A percentile compares a stretch with the other conserved stretches of the same genome.
phyloP scores from a whole-genome alignment of 805 yeast genomes.

The Metschnikowia koreensis region DNA sequence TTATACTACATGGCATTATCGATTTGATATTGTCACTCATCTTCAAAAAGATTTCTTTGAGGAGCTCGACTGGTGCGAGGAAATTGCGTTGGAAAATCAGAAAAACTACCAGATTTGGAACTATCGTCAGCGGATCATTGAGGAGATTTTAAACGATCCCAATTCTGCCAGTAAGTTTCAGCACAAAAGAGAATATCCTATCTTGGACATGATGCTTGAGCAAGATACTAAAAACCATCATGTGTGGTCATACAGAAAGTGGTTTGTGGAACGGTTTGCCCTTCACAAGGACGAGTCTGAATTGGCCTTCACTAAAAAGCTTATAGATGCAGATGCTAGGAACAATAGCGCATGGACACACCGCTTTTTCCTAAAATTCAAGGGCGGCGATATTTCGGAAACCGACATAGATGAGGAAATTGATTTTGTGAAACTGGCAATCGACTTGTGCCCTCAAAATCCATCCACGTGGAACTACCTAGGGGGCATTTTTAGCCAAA shows the following conservation, averaged over 20 bases:
- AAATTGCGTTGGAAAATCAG: constrained; percentile 68
- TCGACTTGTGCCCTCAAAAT: constrained; percentile 71
- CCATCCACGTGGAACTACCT: constrained; percentile 86
- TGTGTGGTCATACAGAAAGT: constrained; percentile 90
- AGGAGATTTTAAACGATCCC: constrained; percentile 23
- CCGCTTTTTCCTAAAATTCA: constrained; percentile 57
- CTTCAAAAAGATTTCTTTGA: constrained; percentile 39
- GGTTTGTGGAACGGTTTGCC: constrained; percentile 65
- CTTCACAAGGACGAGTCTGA: constrained; percentile 49
- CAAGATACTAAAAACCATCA: constrained; percentile 91
- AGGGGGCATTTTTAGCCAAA: constrained; percentile 48
- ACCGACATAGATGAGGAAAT: constrained; percentile 46
- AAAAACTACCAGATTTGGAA: constrained; percentile 99
- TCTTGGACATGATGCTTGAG: constrained; percentile 64
- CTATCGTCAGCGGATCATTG: constrained; percentile 69
- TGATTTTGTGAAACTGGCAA: constrained; percentile 47
- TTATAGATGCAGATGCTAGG: constrained; percentile 62
- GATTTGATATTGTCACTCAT: constrained; percentile 50
- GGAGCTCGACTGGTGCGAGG: constrained; percentile 80
- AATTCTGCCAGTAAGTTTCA: constrained; percentile 25
- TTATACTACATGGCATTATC: constrained; percentile 83
- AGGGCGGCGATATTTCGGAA: constrained; percentile 18
- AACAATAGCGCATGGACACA: constrained; percentile 96
- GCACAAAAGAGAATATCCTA: constrained; percentile 59
- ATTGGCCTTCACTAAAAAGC: constrained; percentile 45